phyloP scores from a whole-genome alignment of 2,329 filamentous ascomycete genomes.

The Lecanicillium sp. region DNA sequence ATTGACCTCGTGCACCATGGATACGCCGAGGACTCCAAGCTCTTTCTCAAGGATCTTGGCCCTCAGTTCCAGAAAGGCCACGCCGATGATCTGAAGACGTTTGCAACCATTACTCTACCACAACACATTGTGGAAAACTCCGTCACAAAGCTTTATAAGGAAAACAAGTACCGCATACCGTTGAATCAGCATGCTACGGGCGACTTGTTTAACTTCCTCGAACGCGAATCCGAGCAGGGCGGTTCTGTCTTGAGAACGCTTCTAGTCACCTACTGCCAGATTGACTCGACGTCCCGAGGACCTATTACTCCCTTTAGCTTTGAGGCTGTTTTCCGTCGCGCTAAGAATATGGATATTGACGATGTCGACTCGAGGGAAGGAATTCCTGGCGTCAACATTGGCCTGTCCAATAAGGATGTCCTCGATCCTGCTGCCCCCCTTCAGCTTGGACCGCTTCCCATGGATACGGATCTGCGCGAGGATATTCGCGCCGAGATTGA shows the following conservation, averaged over 20 bases:
- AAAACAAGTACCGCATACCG: constrained; percentile 83
- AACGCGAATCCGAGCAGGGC: constrained; percentile 75
- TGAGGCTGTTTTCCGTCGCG: constrained; percentile 49
- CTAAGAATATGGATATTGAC: constrained; percentile 54
- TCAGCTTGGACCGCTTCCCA: constrained; percentile 72
- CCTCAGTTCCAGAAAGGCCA: constrained; percentile 68
- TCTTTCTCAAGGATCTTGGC: constrained; percentile 64
- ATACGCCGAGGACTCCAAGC: constrained; percentile 63
- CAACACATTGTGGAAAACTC: constrained; percentile 71
- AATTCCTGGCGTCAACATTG: constrained; percentile 55
- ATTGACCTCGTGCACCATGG: constrained; percentile 69
- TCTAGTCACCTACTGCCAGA: constrained; percentile 51
- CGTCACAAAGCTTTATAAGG: constrained; percentile 71
- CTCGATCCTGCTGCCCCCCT: constrained; percentile 51
- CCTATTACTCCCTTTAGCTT: constrained; percentile 59
- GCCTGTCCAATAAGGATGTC: constrained; percentile 53
- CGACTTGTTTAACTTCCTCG: constrained; percentile 79
- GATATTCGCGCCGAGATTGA: constrained; percentile 83
- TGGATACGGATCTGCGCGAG: constrained; percentile 73
- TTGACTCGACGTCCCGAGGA: constrained; percentile 51
- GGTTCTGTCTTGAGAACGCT: constrained; percentile 72
- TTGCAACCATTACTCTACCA: constrained; percentile 68
- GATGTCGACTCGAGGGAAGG: constrained; percentile 57
- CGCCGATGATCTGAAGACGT: constrained; percentile 66
- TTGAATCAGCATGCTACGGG: constrained; percentile 80